Conservation (phyloP, 2,329 filamentous ascomycete species). For the Colletotrichum lindemuthianum region DNA sequence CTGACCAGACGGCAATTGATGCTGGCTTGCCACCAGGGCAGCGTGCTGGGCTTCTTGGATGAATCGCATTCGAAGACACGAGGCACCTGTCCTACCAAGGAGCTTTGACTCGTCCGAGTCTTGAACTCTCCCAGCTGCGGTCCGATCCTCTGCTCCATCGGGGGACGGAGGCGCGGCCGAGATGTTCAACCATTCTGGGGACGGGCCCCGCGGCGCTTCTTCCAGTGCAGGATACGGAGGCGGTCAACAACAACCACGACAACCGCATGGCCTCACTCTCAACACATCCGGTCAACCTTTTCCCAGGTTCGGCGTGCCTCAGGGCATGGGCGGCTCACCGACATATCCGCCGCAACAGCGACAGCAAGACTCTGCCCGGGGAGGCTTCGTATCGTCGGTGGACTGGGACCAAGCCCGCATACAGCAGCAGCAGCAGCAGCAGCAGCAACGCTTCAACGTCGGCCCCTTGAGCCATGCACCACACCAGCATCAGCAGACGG, state of each 20-base stretch:
- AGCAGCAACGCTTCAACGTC: constrained; percentile 39
- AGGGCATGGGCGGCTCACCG: constrained; percentile 41
- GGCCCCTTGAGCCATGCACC: constrained; percentile 19
- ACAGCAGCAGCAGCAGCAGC: constrained; percentile 37
- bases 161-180: constrained; percentile 44
- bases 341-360: constrained; percentile 38
- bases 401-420: constrained; percentile 50
- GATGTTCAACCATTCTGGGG: constrained; percentile 50
- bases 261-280: constrained; percentile 36
- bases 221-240: constrained; percentile 38
- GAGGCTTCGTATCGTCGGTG: constrained; percentile 41
- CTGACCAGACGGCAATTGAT: constrained; percentile 29
- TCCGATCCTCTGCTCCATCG: constrained; percentile 46
- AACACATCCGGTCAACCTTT: constrained; percentile 47
- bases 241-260: constrained; percentile 10
- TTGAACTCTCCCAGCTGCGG: constrained; percentile 47
- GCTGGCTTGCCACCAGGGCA: constrained; percentile 46
- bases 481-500: constrained; percentile 20
- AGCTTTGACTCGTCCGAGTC: constrained; percentile 52
- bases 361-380: constrained; percentile 11
- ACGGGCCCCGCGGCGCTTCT: constrained; percentile 44
- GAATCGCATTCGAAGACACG: constrained; percentile 36
- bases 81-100: constrained; percentile 47
- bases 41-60: constrained; percentile 35
- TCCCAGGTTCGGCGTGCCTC: constrained; percentile 46